A percentile compares a stretch with the other conserved stretches of the same genome.
Evolutionary conservation across 345 rosid genomes (phyloP).

Genomic region (Ailanthus altissimus): DNA sequence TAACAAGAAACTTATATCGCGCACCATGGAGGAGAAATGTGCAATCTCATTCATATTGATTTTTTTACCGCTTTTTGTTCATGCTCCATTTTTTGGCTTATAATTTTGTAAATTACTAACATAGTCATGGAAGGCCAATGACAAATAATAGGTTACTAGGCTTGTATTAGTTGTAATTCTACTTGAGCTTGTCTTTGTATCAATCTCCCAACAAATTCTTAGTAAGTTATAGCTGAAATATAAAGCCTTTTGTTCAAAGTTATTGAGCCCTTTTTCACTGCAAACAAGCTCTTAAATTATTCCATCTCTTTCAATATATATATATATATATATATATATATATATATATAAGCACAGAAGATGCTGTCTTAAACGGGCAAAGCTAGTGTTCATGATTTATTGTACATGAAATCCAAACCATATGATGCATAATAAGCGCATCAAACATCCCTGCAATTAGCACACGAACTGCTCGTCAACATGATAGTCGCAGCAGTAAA

Average conservation of each 20-base stretch:
- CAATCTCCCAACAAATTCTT: not conserved
- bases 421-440: not conserved
- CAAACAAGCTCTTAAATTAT: no score
- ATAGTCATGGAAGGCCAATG: constrained; percentile 18
- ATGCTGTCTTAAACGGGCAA: no score
- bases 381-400: no score
- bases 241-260: constrained; percentile 16
- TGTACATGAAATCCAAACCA: not conserved
- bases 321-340: no score
- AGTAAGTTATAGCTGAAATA: constrained; percentile 30
- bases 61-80: constrained; percentile 1
- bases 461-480: constrained; percentile 63
- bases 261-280: no score
- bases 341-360: no score
- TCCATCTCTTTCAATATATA: not conserved
- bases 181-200: constrained; percentile 20
- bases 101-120: constrained; percentile 35
- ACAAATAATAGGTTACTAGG: constrained; percentile 27
- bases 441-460: constrained; percentile 18
- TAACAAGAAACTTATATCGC: not conserved
- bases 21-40: constrained; percentile 30
- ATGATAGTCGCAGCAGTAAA: constrained; percentile 77
- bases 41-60: constrained; percentile 35
- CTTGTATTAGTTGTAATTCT: constrained; percentile 11
- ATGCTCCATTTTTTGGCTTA: constrained; percentile 35